Evolutionary conservation across 1,284 basidiomycete genomes (phyloP), one percentile per base, ranked within the genome.

Genomic region (Violaceomyces palustris): DNA sequence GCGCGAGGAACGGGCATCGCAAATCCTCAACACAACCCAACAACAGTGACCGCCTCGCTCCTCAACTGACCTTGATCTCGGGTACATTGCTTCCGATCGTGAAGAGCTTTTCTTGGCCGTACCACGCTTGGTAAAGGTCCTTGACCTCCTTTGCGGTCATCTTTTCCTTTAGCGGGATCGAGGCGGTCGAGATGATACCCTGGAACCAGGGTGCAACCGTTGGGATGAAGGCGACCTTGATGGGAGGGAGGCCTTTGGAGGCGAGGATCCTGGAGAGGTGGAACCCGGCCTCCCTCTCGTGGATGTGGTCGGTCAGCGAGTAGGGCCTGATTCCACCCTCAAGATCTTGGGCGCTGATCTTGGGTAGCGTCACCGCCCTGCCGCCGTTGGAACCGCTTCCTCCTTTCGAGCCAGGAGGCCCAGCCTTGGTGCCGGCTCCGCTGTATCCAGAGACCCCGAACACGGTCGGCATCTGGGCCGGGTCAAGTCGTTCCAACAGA

Each of bases 401-500:
- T 18, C 47, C 32, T n/a, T n/a, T n/a, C n/a, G n/a, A n/a, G n/a
- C n/a, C n/a, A n/a, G n/a, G 36, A 40, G 9, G 38, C 27, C 82
- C 82, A 4, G 84, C 80, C 61, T 89, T 79, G 6, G 94, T 98
- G 1, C 93, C 93, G 0, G 88, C 93, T 36, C 93, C 93, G 50
- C 87, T 90, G 76, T 91, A 97, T 1, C 93, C 93, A 1, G 89
- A 93, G 34, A 96, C 75, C 17, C 88, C 93, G 71, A 96, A 92
- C 25, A 98, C 82, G 0, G 90, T 89, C 0, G 93, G 90, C 61
- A 81, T 80, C n/a, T 79, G 77, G 1, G 77, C 76, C 1, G 78
- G 77, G 47, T 83, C 79, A 57, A 93, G 74, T 74, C 84, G 81
- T 39, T 82, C 79, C 46, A 96, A 78, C 14, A 98, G 79, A 14